These are phyloP conservation scores for Penicillium angulare DNA, from an alignment of 495 filamentous ascomycete genomes.

Conservation along the genomic window DNA sequence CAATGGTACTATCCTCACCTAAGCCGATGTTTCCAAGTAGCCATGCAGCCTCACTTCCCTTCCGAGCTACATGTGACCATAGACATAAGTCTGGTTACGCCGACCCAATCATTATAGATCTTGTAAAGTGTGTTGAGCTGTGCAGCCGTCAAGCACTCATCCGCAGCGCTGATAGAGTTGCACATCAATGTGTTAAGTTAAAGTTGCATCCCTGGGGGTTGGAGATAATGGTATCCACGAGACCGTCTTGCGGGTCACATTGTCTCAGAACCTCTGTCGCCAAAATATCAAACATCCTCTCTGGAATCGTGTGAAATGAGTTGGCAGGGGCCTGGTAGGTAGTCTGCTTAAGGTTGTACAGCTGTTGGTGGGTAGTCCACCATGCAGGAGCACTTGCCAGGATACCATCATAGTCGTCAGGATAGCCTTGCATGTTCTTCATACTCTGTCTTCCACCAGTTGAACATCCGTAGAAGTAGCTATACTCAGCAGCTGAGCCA, in stretches of 20 bases:
- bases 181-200: conserved; percentile 47
- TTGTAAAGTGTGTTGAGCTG: conserved; percentile 50
- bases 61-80: neutral
- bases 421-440: conserved; percentile 38
- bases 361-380: conserved; percentile 52
- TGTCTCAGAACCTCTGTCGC: conserved; percentile 28
- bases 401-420: conserved; percentile 34
- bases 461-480: conserved; percentile 49
- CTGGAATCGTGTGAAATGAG: conserved; percentile 9
- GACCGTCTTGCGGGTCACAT: conserved; percentile 55
- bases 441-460: conserved; percentile 46
- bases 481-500: conserved; percentile 17
- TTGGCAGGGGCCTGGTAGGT: conserved; percentile 8
- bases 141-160: conserved; percentile 44
- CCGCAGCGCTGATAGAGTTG: conserved; percentile 11
- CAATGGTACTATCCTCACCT: neutral
- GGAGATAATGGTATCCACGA: conserved; percentile 54
- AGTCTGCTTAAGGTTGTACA: conserved; percentile 48
- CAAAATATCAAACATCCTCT: conserved; percentile 5
- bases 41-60: conserved; percentile 7
- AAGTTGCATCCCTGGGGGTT: conserved; percentile 49
- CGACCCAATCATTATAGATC: conserved; percentile 45
- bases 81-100: conserved; percentile 30
- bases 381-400: conserved; percentile 26
- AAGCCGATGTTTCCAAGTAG: neutral